Percentiles rank a stretch among this genome's conserved stretches.
Evolutionary conservation across 2,329 filamentous ascomycete genomes (phyloP).

Genomic region (Ascochyta clinopodiicola): DNA sequence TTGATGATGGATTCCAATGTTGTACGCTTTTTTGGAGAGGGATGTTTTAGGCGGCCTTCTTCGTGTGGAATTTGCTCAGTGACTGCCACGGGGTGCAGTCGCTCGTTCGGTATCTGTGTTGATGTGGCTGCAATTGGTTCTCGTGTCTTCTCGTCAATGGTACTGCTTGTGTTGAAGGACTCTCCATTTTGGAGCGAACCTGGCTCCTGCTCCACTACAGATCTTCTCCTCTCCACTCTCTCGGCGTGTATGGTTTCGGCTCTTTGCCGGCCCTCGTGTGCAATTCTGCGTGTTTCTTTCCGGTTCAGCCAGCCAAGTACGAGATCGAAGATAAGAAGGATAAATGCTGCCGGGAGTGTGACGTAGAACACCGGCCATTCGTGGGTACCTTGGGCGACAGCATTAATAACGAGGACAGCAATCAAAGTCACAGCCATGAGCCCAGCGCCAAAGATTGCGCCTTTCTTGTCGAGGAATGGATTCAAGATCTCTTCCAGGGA

Average conservation of each 20-base stretch:
- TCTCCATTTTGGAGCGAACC: slow-evolving; percentile 14
- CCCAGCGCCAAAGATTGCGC: slow-evolving; percentile 68
- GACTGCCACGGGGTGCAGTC: not conserved
- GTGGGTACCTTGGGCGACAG: slow-evolving; percentile 58
- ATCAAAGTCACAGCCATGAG: slow-evolving; percentile 73
- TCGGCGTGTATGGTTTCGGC: slow-evolving; percentile 52
- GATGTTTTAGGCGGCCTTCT: not conserved
- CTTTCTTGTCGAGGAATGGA: slow-evolving; percentile 71
- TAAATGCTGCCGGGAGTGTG: slow-evolving; percentile 70
- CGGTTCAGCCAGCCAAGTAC: slow-evolving; percentile 68
- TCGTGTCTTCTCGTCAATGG: slow-evolving; percentile 19
- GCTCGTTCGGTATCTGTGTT: slow-evolving; percentile 12
- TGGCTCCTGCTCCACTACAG: slow-evolving; percentile 15
- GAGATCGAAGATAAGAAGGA: slow-evolving; percentile 74
- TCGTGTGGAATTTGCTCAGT: not conserved
- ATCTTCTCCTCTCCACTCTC: slow-evolving; percentile 39
- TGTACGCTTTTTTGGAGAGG: slow-evolving; percentile 24
- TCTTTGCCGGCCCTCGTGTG: slow-evolving; percentile 61
- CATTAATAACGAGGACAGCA: slow-evolving; percentile 70
- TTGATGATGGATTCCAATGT: slow-evolving; percentile 62
- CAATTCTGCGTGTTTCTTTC: slow-evolving; percentile 68
- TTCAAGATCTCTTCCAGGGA: slow-evolving; percentile 78
- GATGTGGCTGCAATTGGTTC: slow-evolving; percentile 4
- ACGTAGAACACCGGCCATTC: slow-evolving; percentile 70
- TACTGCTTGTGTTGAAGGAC: slow-evolving; percentile 2